Conservation (phyloP, 192 early-diverging fungal species). For the Dissophora globulifera region DNA sequence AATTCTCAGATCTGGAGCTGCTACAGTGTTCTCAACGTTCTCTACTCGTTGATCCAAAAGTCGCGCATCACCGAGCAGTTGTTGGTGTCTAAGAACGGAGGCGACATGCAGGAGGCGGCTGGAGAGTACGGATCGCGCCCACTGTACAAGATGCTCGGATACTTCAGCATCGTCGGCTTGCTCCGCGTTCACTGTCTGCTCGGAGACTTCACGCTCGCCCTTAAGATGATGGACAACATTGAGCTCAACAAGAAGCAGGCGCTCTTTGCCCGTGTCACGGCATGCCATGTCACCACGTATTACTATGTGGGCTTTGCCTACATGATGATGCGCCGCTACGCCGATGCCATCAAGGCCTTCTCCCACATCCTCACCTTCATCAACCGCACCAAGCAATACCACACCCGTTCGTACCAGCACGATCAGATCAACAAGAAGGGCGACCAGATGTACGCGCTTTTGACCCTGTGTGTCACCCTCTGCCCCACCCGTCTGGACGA, state of each 20-base stretch:
- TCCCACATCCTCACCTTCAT: constrained; percentile 92
- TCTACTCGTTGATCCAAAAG: constrained; percentile 97
- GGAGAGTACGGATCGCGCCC: constrained; percentile 89
- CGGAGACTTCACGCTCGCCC: constrained; percentile 94
- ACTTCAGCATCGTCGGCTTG: constrained; percentile 94
- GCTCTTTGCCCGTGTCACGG: constrained; percentile 94
- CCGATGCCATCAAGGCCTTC: constrained; percentile 94
- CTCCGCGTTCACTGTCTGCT: constrained; percentile 95
- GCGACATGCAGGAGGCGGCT: constrained; percentile 87
- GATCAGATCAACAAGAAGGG: constrained; percentile 92
- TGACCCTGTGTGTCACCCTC: constrained; percentile 90
- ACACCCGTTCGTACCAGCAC: constrained; percentile 90
- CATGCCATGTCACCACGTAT: constrained; percentile 96
- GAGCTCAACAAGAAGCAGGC: constrained; percentile 92
- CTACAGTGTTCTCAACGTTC: constrained; percentile 94
- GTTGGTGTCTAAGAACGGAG: constrained; percentile 86
- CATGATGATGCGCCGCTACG: constrained; percentile 98
- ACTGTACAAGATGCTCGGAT: constrained; percentile 97
- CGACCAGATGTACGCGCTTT: constrained; percentile 95
- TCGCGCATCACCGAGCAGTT: constrained; percentile 95
- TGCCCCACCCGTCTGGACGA: constrained; percentile 96
- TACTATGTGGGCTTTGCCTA: constrained; percentile 98
- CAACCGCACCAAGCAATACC: constrained; percentile 93
- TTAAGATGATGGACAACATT: constrained; percentile 97
- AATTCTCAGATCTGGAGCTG: constrained; percentile 95